A percentile compares a stretch with the other conserved stretches of the same genome.
phyloP scores from a whole-genome alignment of 495 filamentous ascomycete species.

The Pseudevernia furfuracea region DNA sequence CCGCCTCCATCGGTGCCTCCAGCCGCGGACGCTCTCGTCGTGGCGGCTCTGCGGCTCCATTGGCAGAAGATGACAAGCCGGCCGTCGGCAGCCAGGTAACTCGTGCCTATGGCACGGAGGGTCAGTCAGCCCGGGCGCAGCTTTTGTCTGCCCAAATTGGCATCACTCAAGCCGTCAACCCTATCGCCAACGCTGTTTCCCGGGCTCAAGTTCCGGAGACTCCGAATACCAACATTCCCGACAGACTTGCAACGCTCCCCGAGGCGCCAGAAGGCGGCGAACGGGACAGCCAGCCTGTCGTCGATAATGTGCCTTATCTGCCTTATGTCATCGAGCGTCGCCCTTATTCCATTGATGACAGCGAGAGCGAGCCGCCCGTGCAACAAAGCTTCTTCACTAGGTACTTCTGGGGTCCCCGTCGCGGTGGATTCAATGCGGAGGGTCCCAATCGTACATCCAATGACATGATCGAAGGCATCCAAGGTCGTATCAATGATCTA shows the following conservation, averaged over 20 bases:
- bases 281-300: background rate
- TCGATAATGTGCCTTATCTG: background rate
- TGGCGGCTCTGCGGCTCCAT: background rate
- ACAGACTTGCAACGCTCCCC: background rate
- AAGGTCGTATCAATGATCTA: background rate
- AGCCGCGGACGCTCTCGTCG: slow-evolving; percentile 1
- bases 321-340: background rate
- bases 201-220: background rate
- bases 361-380: background rate
- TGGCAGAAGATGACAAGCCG: slow-evolving; percentile 2
- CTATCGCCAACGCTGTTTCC: slow-evolving; percentile 10
- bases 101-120: slow-evolving; percentile 10
- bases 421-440: background rate
- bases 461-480: background rate
- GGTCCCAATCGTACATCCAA: background rate
- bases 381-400: background rate
- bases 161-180: background rate
- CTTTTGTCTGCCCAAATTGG: slow-evolving; percentile 9
- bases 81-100: slow-evolving; percentile 1
- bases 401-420: background rate
- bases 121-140: background rate
- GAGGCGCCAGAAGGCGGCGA: slow-evolving; percentile 1
- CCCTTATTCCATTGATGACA: background rate
- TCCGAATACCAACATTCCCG: background rate
- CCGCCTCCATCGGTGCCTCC: slow-evolving; percentile 1